Evolutionary conservation across 1,284 basidiomycete genomes (phyloP).

Genomic region (Naganishia cerealis): DNA sequence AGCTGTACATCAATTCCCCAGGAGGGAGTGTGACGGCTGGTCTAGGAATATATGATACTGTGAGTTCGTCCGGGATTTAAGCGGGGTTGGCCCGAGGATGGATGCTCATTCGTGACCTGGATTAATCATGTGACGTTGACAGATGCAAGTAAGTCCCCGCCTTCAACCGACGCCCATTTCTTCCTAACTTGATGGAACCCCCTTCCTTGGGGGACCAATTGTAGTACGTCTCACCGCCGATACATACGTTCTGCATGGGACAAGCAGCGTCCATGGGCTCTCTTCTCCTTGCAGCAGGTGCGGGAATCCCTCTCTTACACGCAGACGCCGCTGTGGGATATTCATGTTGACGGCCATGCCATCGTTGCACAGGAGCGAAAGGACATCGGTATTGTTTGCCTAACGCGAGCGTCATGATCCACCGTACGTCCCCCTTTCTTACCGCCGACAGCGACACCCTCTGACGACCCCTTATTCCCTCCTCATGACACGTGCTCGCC

Average conservation of each 20-base stretch:
- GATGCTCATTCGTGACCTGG: not conserved
- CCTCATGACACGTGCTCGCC: not conserved
- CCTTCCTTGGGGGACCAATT: not conserved
- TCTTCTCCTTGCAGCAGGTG: slow-evolving; percentile 78
- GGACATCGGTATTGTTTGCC: slow-evolving; percentile 86
- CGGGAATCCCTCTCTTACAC: slow-evolving; percentile 36
- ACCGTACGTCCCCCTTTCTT: slow-evolving; percentile 83
- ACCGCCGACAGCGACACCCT: too few relatives aligned
- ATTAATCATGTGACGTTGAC: slow-evolving; percentile 29
- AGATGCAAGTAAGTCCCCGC: slow-evolving; percentile 32
- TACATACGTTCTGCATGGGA: slow-evolving; percentile 90
- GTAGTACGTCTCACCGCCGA: slow-evolving; percentile 85
- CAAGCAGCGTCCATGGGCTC: slow-evolving; percentile 93
- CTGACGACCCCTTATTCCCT: not conserved
- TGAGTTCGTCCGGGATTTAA: slow-evolving; percentile 54
- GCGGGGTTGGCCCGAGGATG: not conserved
- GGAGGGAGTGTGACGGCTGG: slow-evolving; percentile 91
- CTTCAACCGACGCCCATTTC: not conserved
- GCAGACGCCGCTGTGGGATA: slow-evolving; percentile 14
- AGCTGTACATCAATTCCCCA: slow-evolving; percentile 90
- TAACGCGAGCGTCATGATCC: slow-evolving; percentile 93
- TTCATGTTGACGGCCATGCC: not conserved
- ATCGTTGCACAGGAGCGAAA: slow-evolving; percentile 61
- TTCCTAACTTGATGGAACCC: too few relatives aligned
- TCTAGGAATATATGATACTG: slow-evolving; percentile 91